phyloP scores from a whole-genome alignment of 23 red algal species.

The Agarophyton chilense region DNA sequence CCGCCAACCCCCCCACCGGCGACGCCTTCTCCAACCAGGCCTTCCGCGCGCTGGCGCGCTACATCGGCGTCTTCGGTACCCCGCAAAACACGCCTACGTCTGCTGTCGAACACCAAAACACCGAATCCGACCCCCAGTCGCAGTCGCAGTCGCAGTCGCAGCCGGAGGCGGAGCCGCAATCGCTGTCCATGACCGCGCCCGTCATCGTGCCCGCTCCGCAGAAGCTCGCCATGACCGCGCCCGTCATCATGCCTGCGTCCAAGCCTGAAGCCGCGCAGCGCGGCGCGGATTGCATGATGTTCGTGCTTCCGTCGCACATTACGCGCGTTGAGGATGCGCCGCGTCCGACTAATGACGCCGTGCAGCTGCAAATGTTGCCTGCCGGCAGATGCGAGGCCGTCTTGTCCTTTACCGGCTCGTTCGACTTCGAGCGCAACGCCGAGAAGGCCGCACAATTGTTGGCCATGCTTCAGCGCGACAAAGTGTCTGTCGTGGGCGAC shows the following conservation, averaged over 20 bases:
- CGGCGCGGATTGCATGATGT: conserved; percentile 72
- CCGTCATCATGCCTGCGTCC: conserved; percentile 60
- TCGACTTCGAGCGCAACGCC: neutral
- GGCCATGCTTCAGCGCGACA: conserved; percentile 38
- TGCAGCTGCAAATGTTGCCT: conserved; percentile 57
- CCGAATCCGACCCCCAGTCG: too few relatives aligned
- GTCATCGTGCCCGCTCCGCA: conserved; percentile 31
- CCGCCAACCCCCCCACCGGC: neutral
- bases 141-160: too few relatives aligned
- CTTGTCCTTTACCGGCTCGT: conserved; percentile 51
- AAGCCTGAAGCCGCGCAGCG: neutral
- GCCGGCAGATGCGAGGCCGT: conserved; percentile 69
- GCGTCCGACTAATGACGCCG: conserved; percentile 66
- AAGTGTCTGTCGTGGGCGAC: conserved; percentile 52
- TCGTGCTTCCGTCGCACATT: conserved; percentile 85
- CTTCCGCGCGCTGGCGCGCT: conserved; percentile 82
- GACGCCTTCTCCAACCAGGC: conserved; percentile 67
- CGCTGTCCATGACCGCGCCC: conserved; percentile 38
- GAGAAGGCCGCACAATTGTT: conserved; percentile 57
- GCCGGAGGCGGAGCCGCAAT: neutral
- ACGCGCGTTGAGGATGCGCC: conserved; percentile 71
- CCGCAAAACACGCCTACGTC: conserved; percentile 52
- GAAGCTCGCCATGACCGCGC: conserved; percentile 86
- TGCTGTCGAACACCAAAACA: neutral
- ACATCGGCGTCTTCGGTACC: conserved; percentile 92